Base-by-base conservation (phyloP, 1,284 basidiomycete genomes). In the Anthracocystis walkeri region DNA sequence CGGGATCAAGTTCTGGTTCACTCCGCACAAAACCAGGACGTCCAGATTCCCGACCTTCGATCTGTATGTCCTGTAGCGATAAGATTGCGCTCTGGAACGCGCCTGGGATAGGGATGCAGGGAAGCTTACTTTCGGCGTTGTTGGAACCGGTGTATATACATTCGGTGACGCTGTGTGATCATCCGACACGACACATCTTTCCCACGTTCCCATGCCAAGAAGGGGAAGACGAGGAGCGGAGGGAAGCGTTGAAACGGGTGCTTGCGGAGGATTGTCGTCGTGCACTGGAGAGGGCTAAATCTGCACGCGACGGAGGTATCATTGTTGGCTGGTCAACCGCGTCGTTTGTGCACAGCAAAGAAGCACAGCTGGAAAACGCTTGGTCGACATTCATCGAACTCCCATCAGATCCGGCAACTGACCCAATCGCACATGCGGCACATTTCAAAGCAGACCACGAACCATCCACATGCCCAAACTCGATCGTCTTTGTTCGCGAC, bases 11-110 rank as follows among this genome's bases (percentile, higher is more conserved):
- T 16, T 10, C 38, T 3, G 57, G 42, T 18, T 50, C 63, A 10
- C 59, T 80, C 2, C 73, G 78, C 31, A 80, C 78, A 12, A 78
- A 78, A 33, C 78, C 78, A 20, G 79, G 79, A 8, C 58, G 80
- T 16, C 68, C 77, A 3, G 77, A 82, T 40, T 59, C 80, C n/a
- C 67, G 65, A 12, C 74, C 77, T 0, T 65, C 63, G 16, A 79
- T 74, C 25, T 63, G 59, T 41, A 75, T 78, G 65, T 79, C 77
- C 11, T 82, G 80, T 45, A 69, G 63, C 48, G 80, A 82, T 56
- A 82, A 82, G 54, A 53, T 82, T 29, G 53, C 77, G 0, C 62
- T 79, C 23, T 82, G 80, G 75, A 62, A 56, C 44, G 54, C 55
- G 4, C 35, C 66, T 3, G 35, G 51, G 0, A 35, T 77, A 16